Base-by-base conservation (phyloP, 257 asterid genomes). In the Anisodus acutangulus region DNA sequence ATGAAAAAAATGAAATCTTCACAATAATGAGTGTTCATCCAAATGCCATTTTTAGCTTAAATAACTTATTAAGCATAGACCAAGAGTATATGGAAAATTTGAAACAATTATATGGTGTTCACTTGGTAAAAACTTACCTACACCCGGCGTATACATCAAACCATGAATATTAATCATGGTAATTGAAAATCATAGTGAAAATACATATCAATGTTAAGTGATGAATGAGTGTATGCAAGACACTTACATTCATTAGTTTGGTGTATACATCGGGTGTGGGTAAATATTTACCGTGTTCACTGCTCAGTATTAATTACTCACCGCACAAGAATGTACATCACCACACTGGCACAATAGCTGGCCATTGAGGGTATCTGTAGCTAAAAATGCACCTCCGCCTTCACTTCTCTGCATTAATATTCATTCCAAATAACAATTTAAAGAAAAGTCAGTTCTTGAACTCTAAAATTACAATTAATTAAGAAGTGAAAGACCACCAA, bases 351-450 rank as follows among this genome's bases (percentile, higher is more conserved):
- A 95, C 68, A 95, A 86, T 8, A 92, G 91, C 87, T 90, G 93
- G 79, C 98, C 98, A 69, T 91, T 95, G 1, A 91, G 88, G 31
- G 79, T 66, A 84, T 95, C 98, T 58, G 90, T 84, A 0, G 98
- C 93, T 81, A 85, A 81, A 86, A 95, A 95, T 63, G 95, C 19
- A 43, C 98, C 98, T 35, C 98, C 98, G 47, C 98, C 97, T 55
- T 91, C 91, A 58, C 98, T 95, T 86, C 98, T 92, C 98, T 94
- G 85, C 89, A 88, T 49, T 47, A 31, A 31, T 31, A 74, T 39
- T 47, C 10, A 72, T 72, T 37, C 72, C 45, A 12, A 12, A 45
- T 3, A 8, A 26, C 4, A 39, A 19, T 17, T 9, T 4, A 0
- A n/a, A n/a, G 37, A 55, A 79, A 57, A 39, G 2, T 68, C 5